Conservation (phyloP, 2,329 filamentous ascomycete genomes). For the Pseudocercospora pini-densiflorae region DNA sequence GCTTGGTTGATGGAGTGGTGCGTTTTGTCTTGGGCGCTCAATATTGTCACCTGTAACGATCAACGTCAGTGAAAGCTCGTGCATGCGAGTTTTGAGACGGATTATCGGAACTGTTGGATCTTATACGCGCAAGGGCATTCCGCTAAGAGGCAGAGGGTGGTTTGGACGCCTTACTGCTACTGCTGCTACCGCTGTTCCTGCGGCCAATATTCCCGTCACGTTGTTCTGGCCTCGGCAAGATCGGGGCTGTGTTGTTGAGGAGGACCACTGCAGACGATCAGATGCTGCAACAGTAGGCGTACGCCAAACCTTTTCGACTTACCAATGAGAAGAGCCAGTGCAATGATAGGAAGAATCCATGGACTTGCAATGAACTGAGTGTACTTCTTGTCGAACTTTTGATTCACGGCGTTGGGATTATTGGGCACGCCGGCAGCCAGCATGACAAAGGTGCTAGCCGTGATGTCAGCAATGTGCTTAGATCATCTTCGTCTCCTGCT, state of each 20-base stretch:
- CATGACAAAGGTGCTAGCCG: not conserved
- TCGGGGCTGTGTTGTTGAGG: not conserved
- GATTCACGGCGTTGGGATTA: not conserved
- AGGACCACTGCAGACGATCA: not conserved
- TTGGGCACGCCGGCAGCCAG: not conserved
- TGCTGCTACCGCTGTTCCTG: not conserved
- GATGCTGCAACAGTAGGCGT: too few species aligned
- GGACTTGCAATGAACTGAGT: not conserved
- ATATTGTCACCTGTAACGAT: not conserved
- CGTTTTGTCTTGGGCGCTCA: not conserved
- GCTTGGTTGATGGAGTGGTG: not conserved
- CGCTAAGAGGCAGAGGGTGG: not conserved
- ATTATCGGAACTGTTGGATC: too few species aligned
- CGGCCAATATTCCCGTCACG: not conserved
- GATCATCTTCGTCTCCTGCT: too few species aligned
- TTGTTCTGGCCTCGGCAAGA: not conserved
- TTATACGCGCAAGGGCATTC: too few species aligned
- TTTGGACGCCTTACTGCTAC: not conserved
- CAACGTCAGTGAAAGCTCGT: not conserved
- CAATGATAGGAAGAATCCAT: not conserved
- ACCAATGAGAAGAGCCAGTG: not conserved
- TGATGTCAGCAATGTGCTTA: not conserved
- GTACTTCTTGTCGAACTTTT: not conserved
- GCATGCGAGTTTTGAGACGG: not conserved
- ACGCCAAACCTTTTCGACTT: too few species aligned